Percentiles rank a stretch among this genome's conserved stretches.
Conservation (phyloP, 2,329 filamentous ascomycete species). For the Tolypocladium tundrense region DNA sequence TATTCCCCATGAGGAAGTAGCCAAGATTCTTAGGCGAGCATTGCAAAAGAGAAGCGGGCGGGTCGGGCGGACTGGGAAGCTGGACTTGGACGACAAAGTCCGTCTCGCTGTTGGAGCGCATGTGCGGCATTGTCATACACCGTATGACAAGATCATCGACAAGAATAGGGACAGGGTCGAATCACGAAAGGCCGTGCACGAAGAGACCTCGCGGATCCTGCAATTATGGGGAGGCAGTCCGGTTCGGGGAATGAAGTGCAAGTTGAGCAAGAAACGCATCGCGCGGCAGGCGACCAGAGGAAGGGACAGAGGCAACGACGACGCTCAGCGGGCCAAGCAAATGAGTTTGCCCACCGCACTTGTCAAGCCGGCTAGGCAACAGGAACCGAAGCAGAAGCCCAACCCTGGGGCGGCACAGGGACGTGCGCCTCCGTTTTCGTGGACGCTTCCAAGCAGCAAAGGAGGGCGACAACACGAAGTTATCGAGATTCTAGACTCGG, state of each 20-base stretch:
- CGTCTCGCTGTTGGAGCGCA: slow-evolving; percentile 37
- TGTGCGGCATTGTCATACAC: slow-evolving; percentile 35
- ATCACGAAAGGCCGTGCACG: slow-evolving; percentile 5
- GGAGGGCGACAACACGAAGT: background rate
- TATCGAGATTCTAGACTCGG: background rate
- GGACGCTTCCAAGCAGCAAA: background rate
- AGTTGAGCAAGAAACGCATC: background rate
- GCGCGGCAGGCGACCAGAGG: background rate
- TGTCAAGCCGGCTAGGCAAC: background rate
- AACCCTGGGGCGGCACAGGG: background rate
- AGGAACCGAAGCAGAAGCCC: background rate
- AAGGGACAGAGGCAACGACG: background rate
- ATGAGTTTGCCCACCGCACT: background rate
- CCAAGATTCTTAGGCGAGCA: slow-evolving; percentile 26
- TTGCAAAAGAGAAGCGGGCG: slow-evolving; percentile 34
- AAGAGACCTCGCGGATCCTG: slow-evolving; percentile 3
- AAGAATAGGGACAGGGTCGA: background rate
- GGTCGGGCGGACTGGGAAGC: slow-evolving; percentile 32
- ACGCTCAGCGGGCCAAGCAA: background rate
- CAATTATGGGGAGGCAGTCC: slow-evolving; percentile 1
- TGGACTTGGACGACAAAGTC: slow-evolving; percentile 28
- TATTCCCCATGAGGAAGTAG: slow-evolving; percentile 24
- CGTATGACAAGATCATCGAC: slow-evolving; percentile 29
- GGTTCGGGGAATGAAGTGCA: background rate
- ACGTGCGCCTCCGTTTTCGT: background rate